Percentiles rank a stretch among this genome's conserved stretches.
Conservation (phyloP, 2,329 filamentous ascomycete genomes). For the Aureobasidium sp. region DNA sequence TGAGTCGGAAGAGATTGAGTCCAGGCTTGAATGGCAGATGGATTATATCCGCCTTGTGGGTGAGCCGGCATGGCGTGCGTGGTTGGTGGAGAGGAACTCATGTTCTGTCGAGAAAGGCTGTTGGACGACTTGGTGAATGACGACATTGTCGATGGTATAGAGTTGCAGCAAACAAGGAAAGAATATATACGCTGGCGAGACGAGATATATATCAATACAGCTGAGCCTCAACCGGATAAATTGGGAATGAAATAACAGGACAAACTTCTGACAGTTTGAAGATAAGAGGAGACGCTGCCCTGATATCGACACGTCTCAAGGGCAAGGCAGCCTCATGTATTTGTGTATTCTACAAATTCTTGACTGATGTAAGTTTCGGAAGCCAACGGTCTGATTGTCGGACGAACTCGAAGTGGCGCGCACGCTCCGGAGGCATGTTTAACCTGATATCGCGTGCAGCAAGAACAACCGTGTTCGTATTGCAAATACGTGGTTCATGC, state of each 20-base stretch:
- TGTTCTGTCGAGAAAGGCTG: background rate
- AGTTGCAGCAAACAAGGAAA: background rate
- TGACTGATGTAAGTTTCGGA: slow-evolving; percentile 9
- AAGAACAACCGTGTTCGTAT: background rate
- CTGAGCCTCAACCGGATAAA: background rate
- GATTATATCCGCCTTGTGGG: slow-evolving; percentile 14
- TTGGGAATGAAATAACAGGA: background rate
- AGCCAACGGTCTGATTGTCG: slow-evolving; percentile 6
- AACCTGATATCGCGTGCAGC: background rate
- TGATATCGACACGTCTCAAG: background rate
- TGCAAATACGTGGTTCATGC: background rate
- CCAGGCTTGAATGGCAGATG: slow-evolving; percentile 18
- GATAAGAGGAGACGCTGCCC: background rate
- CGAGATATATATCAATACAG: background rate
- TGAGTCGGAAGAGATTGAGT: slow-evolving; percentile 14
- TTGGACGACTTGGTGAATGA: slow-evolving; percentile 6
- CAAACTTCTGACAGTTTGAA: slow-evolving; percentile 2
- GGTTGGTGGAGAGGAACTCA: background rate
- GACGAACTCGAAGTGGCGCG: background rate
- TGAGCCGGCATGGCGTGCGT: background rate
- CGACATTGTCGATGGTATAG: background rate
- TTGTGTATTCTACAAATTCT: background rate
- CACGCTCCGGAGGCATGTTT: background rate
- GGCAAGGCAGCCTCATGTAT: slow-evolving; percentile 4
- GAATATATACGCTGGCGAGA: background rate